A percentile compares a stretch with the other conserved stretches of the same genome.
phyloP scores from a whole-genome alignment of 306 rosid genomes.

The Albizia julibrissin region DNA sequence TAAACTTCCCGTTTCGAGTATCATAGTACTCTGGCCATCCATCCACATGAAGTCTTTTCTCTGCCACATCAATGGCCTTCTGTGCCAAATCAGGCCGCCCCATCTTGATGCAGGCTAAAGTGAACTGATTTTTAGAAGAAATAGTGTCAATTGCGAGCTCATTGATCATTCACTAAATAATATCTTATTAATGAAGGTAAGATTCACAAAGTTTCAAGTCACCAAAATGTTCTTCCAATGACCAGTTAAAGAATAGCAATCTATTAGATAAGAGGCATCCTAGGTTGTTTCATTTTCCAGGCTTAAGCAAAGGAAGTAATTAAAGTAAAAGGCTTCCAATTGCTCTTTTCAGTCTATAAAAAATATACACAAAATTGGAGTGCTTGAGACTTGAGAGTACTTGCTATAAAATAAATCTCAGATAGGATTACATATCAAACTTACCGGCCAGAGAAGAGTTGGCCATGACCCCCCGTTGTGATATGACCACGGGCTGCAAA shows the following conservation, averaged over 20 bases:
- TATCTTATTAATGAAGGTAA: not conserved
- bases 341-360: not conserved
- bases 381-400: not conserved
- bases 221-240: not conserved
- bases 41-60: conserved; percentile 69
- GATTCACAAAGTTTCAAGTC: not conserved
- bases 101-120: conserved; percentile 97
- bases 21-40: conserved; percentile 97
- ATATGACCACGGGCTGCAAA: conserved; percentile 68
- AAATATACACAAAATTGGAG: not conserved
- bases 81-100: conserved; percentile 80
- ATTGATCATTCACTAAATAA: not conserved
- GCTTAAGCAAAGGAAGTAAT: conserved; percentile 1
- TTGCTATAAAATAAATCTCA: not conserved
- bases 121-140: conserved; percentile 62
- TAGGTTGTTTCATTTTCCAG: conserved; percentile 6
- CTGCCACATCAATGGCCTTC: conserved; percentile 82
- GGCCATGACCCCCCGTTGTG: conserved; percentile 79
- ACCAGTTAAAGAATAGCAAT: not conserved
- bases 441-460: conserved; percentile 57
- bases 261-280: not conserved
- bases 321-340: not conserved
- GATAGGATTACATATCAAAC: conserved; percentile 17
- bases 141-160: conserved; percentile 27
- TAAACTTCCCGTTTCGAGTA: conserved; percentile 81